These are phyloP conservation scores for Podosphaera leucotricha DNA, from an alignment of 2,329 filamentous ascomycete species.

Conservation along the genomic window DNA sequence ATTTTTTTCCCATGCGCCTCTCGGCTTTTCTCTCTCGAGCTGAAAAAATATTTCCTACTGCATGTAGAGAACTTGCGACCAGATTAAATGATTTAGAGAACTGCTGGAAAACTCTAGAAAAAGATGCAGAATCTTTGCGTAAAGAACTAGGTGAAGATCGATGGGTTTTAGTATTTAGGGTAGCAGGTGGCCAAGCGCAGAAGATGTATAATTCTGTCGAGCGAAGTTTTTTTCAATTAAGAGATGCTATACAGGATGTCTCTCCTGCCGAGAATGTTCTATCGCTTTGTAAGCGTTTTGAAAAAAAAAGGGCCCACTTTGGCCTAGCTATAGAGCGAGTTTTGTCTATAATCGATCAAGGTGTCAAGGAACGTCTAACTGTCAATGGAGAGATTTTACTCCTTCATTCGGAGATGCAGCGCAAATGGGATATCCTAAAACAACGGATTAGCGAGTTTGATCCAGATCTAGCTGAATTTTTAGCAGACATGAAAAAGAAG, in stretches of 20 bases:
- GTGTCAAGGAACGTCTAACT: constrained; percentile 83
- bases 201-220: constrained; percentile 96
- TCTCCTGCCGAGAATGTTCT: constrained; percentile 50
- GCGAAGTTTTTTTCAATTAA: constrained; percentile 60
- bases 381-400: constrained; percentile 89
- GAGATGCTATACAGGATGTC: constrained; percentile 52
- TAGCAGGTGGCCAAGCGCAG: constrained; percentile 71
- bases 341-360: constrained; percentile 77
- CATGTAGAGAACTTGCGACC: constrained; percentile 69
- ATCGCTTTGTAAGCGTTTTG: constrained; percentile 62
- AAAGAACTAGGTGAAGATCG: constrained; percentile 86
- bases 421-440: constrained; percentile 58
- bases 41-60: constrained; percentile 59
- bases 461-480: constrained; percentile 46
- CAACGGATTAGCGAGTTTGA: constrained; percentile 60
- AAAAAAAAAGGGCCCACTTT: constrained; percentile 86
- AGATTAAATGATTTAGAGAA: constrained; percentile 51
- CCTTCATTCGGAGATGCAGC: constrained; percentile 62
- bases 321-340: constrained; percentile 82
- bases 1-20: constrained; percentile 87
- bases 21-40: constrained; percentile 67
- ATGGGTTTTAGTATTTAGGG: constrained; percentile 88
- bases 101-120: constrained; percentile 72
- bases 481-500: constrained; percentile 37
- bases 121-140: constrained; percentile 69